Evolutionary conservation across 1,284 basidiomycete species (phyloP), one percentile per base, ranked within the genome.

Genomic region (Trichosporon sp.): DNA sequence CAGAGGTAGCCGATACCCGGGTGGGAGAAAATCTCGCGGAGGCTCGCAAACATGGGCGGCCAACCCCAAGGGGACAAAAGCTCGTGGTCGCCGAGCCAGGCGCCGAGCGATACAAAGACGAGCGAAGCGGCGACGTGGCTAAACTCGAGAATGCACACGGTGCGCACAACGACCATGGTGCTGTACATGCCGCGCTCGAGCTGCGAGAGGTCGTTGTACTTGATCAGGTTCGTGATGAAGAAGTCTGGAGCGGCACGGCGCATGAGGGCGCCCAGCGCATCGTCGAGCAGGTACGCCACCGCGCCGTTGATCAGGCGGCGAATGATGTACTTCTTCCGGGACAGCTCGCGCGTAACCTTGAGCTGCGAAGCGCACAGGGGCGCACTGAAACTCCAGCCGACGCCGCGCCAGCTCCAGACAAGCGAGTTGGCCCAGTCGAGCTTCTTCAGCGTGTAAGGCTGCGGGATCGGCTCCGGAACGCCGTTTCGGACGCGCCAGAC

Each of bases 381-480:
- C 16, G 76, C 73, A n/a, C 69, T 69, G 51, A 72, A 79, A 72
- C 79, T 80, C 81, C 81, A 83, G 2, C 81, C 81, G 4, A 83
- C 76, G 26, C 81, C 80, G 11, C 81, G 75, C 46, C 68, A 76
- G 1, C 80, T 79, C 73, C 76, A 81, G 68, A 72, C 78, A 26
- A 81, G 76, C 26, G 75, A 76, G 0, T 59, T 31, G 0, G 79
- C 76, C 81, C 81, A 83, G 46, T 70, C 74, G 32, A 79, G 68
- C 70, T 82, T 82, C 31, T 76, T 75, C 26, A 73, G 68, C 1
- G 79, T 83, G 71, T 75, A 78, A 0, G 74, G 77, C 5, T 64
- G 43, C 1, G 81, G 80, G n/a, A 83, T 70, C 1, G 76, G 77
- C 66, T 83, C 81, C 1, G 76, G 31, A 11, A 63, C 21, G 31